Percentiles rank a stretch among this genome's conserved stretches.
These are phyloP conservation scores for Colletotrichum gigasporum DNA, from an alignment of 2,329 filamentous ascomycete genomes.

Conservation along the genomic window DNA sequence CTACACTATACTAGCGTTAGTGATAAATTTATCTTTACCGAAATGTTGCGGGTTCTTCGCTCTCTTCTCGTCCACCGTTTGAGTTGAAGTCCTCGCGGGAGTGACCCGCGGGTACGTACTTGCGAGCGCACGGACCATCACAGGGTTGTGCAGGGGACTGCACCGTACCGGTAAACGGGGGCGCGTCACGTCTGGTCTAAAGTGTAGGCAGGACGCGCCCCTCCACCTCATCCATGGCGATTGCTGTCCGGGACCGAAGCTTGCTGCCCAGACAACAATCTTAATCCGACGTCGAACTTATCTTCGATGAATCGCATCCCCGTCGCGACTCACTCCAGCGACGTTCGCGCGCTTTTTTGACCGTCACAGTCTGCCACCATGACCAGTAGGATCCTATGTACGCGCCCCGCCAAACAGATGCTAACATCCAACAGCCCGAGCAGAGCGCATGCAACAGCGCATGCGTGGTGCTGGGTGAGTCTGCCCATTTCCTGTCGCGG, in stretches of 20 bases:
- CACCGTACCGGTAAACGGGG: too few relatives aligned
- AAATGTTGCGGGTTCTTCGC: too few relatives aligned
- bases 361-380: constrained; percentile 35
- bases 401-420: constrained; percentile 11
- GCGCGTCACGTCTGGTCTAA: background rate
- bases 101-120: too few relatives aligned
- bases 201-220: constrained; percentile 21
- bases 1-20: too few relatives aligned
- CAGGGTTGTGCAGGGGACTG: too few relatives aligned
- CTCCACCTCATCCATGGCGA: background rate
- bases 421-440: constrained; percentile 53
- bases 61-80: too few relatives aligned
- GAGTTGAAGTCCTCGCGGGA: too few relatives aligned
- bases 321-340: background rate
- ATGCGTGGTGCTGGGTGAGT: constrained; percentile 72
- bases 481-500: background rate
- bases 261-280: background rate
- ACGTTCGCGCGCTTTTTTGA: background rate
- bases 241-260: background rate
- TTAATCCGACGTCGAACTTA: background rate
- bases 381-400: constrained; percentile 42
- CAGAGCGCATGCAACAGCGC: constrained; percentile 71
- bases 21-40: too few relatives aligned
- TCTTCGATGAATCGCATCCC: background rate
- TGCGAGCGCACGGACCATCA: too few relatives aligned